Base-by-base conservation (phyloP, 495 filamentous ascomycete species). In the Astrothelium macrocarpum region DNA sequence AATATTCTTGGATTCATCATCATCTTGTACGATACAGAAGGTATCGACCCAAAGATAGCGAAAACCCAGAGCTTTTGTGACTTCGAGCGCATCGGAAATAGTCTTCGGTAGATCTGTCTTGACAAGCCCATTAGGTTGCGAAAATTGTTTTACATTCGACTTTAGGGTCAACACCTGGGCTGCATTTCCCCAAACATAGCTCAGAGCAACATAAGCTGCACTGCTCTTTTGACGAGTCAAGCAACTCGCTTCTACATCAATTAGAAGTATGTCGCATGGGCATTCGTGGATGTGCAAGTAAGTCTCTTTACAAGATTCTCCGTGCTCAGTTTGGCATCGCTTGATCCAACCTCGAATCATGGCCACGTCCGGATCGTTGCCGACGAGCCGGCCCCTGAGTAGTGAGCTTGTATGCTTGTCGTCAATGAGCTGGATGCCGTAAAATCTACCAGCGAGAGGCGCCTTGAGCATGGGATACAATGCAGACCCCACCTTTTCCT, bases 11-110 rank as follows among this genome's bases (percentile, higher is more conserved):
- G 43, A 39, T 11, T 12, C 42, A 26, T 23, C 36, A 16, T 42
- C 36, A 42, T 62, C 60, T 36, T 62, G 60, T 26, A 62, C 36
- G 10, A 62, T 62, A 39, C 60, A 49, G 23, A 62, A 26, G n/a
- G 36, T 10, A n/a, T 62, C 60, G 4, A 46, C 34, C 60, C 60
- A 62, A 5, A 62, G 42, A 45, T 62, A 62, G 2, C 60, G 34
- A 18, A 45, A 39, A 16, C 60, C 60, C 36, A 32, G 18, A n/a
- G 36, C 60, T 49, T 53, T 46, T 16, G 42, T 28, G 26, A 46
- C 42, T 26, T 53, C 20, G n/a, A 49, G 23, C 25, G 36, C 36
- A 18, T 36, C 26, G 14, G 32, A 26, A 7, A 62, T 32, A 25
- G 60, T 62, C 23, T 45, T 39, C 11, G 60, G 60, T 1, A 62